Conservation (phyloP, 169 alveolate genomes). For the Neospora caninum region DNA sequence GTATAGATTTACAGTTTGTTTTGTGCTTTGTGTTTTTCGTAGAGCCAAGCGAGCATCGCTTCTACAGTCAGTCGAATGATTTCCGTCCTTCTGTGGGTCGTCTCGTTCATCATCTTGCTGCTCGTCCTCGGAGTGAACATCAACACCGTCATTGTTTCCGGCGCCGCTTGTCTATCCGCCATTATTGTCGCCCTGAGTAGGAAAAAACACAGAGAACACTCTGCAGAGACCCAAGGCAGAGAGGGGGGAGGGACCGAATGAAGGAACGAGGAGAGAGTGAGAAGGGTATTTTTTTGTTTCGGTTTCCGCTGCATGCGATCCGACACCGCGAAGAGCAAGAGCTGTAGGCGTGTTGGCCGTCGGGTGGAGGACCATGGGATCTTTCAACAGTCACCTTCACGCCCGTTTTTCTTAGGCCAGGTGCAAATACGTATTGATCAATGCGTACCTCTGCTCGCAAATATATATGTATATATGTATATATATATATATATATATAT, state of each 20-base stretch:
- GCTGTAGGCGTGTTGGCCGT: too few species aligned
- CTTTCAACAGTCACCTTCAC: too few species aligned
- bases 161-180: constrained; percentile 57
- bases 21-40: neutral
- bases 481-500: constrained; percentile 13
- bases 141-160: constrained; percentile 64
- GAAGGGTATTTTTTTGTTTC: too few species aligned
- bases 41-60: constrained; percentile 67
- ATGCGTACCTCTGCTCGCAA: too few species aligned
- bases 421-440: too few species aligned
- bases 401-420: too few species aligned
- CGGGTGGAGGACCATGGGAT: too few species aligned
- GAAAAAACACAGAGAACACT: neutral
- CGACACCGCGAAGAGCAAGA: too few species aligned
- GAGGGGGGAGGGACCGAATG: neutral
- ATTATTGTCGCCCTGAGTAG: constrained; percentile 55
- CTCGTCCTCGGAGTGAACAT: constrained; percentile 59
- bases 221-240: neutral
- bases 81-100: constrained; percentile 47
- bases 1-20: neutral
- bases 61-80: constrained; percentile 54
- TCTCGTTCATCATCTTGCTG: constrained; percentile 41
- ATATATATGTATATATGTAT: neutral
- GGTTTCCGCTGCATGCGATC: too few species aligned
- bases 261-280: too few species aligned